Percentiles rank a stretch among this genome's conserved stretches.
These are phyloP conservation scores for Gremmenia infestans DNA, from an alignment of 2,329 filamentous ascomycete species.

Conservation along the genomic window DNA sequence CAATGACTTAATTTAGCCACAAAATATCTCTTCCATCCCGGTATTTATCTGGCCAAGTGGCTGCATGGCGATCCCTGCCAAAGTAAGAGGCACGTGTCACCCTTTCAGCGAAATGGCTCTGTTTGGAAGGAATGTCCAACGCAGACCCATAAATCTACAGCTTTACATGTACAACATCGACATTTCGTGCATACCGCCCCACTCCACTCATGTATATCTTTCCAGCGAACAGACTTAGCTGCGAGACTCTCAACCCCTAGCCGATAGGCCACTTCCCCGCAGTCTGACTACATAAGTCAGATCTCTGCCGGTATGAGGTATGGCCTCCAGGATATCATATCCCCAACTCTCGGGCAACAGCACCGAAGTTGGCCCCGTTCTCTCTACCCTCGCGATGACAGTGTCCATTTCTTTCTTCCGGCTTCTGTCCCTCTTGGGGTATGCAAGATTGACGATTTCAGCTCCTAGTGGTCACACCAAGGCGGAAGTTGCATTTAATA, in stretches of 20 bases:
- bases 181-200: background rate
- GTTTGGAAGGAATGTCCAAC: background rate
- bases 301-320: slow-evolving; percentile 1
- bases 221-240: background rate
- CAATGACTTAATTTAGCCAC: too few relatives aligned
- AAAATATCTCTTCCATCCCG: too few relatives aligned
- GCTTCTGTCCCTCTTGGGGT: background rate
- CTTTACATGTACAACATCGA: background rate
- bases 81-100: background rate
- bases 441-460: background rate
- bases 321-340: background rate
- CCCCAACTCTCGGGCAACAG: background rate
- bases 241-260: background rate
- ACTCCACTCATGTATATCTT: background rate
- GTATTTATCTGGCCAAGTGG: background rate
- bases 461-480: slow-evolving; percentile 9
- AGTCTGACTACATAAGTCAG: background rate
- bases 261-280: background rate
- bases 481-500: slow-evolving; percentile 32
- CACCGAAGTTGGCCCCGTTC: background rate
- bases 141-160: background rate
- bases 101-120: slow-evolving; percentile 3
- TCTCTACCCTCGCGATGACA: background rate
- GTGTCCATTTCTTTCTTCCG: background rate
- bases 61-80: background rate